Percentiles rank a stretch among this genome's conserved stretches.
These are phyloP conservation scores for Craterostigma plantagineum DNA, from an alignment of 257 asterid genomes.

Conservation along the genomic window DNA sequence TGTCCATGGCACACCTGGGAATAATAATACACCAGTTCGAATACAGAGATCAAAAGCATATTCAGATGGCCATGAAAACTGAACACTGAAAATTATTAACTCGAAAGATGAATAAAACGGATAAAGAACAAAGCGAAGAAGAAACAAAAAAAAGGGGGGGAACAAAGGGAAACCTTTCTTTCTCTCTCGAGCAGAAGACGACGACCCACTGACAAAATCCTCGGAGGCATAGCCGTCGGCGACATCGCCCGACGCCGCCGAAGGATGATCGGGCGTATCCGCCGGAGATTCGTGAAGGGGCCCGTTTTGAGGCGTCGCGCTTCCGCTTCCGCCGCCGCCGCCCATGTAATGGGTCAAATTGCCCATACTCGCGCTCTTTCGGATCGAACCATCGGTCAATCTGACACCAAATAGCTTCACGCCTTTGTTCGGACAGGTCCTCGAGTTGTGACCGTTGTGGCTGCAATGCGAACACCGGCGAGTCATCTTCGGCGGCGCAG, in stretches of 20 bases:
- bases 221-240: constrained; percentile 92
- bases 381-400: constrained; percentile 93
- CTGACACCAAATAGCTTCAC: constrained; percentile 95
- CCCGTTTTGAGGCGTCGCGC: constrained; percentile 41
- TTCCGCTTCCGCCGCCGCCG: constrained; percentile 27
- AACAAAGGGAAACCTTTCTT: constrained; percentile 48
- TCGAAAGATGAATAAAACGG: neutral
- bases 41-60: too few species aligned
- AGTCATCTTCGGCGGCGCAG: constrained; percentile 62
- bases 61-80: too few species aligned
- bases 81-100: too few species aligned
- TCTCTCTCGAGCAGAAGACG: constrained; percentile 83
- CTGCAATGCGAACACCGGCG: constrained; percentile 99
- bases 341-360: constrained; percentile 74
- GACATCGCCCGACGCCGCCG: constrained; percentile 31
- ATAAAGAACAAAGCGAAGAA: too few species aligned
- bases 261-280: constrained; percentile 77
- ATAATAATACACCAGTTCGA: neutral
- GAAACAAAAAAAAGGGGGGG: too few species aligned
- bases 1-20: constrained; percentile 91
- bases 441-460: constrained; percentile 91
- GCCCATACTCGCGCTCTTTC: constrained; percentile 99
- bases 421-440: constrained; percentile 98
- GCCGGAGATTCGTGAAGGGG: constrained; percentile 52
- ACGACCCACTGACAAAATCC: constrained; percentile 82